Evolutionary conservation across 345 rosid genomes (phyloP).

Genomic region (Populus deltoides): DNA sequence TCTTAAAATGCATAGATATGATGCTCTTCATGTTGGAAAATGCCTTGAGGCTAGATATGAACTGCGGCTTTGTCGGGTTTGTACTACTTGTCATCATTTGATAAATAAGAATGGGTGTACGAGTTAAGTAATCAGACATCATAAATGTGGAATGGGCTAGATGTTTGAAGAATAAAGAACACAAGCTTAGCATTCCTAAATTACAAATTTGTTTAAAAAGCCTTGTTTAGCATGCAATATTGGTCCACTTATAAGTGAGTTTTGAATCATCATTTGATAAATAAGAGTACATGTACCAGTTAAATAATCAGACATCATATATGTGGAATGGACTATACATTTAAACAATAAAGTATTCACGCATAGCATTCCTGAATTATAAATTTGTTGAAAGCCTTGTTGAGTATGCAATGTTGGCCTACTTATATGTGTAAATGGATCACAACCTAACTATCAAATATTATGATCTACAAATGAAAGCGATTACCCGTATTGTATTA

Average conservation of each 20-base stretch:
- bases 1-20: neutral
- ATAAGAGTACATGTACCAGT: neutral
- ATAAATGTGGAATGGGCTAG: neutral
- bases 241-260: neutral
- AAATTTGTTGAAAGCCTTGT: neutral
- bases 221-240: neutral
- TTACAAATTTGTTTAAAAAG: neutral
- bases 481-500: neutral
- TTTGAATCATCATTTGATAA: neutral
- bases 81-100: neutral
- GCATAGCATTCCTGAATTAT: neutral
- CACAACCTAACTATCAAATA: neutral
- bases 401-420: neutral
- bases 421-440: neutral
- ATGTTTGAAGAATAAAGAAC: neutral
- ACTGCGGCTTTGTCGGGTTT: neutral
- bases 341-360: neutral
- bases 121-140: neutral
- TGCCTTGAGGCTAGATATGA: neutral
- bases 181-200: neutral
- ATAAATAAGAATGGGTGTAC: neutral
- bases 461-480: neutral
- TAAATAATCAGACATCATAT: neutral
- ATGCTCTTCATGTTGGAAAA: neutral
- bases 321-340: neutral